Conservation (phyloP, 2,329 filamentous ascomycete species). For the Fusarium sarcochroum region DNA sequence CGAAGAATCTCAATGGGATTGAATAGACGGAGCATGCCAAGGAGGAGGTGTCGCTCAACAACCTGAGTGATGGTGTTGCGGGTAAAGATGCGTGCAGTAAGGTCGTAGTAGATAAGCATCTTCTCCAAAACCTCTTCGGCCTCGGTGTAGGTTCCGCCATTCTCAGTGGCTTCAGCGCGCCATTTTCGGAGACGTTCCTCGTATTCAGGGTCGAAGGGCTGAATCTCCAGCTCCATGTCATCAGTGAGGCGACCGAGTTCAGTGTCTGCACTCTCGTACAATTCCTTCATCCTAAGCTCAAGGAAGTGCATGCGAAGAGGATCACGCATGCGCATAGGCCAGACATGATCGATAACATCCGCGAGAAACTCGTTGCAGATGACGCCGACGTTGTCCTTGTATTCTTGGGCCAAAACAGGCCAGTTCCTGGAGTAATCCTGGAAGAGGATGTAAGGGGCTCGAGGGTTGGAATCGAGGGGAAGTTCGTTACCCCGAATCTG, state of each 20-base stretch:
- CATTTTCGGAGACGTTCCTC: conserved; percentile 64
- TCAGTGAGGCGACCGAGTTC: conserved; percentile 63
- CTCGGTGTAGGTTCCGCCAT: conserved; percentile 63
- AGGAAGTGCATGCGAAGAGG: conserved; percentile 65
- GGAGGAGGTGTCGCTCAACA: conserved; percentile 64
- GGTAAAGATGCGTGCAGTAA: conserved; percentile 66
- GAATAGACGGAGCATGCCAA: conserved; percentile 66
- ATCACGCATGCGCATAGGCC: conserved; percentile 66
- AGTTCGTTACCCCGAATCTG: conserved; percentile 68
- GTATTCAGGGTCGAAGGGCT: conserved; percentile 68
- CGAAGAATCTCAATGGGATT: conserved; percentile 66
- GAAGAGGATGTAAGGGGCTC: conserved; percentile 68
- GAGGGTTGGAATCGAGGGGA: conserved; percentile 66
- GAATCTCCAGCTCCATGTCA: conserved; percentile 67
- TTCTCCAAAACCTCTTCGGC: conserved; percentile 68
- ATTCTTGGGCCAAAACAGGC: conserved; percentile 66
- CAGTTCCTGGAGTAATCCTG: conserved; percentile 67
- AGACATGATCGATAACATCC: conserved; percentile 65
- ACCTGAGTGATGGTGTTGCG: conserved; percentile 68
- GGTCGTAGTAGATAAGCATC: conserved; percentile 69
- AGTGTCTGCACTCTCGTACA: conserved; percentile 62
- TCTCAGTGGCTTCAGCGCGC: conserved; percentile 59
- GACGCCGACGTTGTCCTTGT: conserved; percentile 67
- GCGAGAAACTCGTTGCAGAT: conserved; percentile 68
- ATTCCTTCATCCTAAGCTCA: conserved; percentile 62